Base-by-base conservation (phyloP, 2,329 filamentous ascomycete species). In the Calonectria fujianensis region DNA sequence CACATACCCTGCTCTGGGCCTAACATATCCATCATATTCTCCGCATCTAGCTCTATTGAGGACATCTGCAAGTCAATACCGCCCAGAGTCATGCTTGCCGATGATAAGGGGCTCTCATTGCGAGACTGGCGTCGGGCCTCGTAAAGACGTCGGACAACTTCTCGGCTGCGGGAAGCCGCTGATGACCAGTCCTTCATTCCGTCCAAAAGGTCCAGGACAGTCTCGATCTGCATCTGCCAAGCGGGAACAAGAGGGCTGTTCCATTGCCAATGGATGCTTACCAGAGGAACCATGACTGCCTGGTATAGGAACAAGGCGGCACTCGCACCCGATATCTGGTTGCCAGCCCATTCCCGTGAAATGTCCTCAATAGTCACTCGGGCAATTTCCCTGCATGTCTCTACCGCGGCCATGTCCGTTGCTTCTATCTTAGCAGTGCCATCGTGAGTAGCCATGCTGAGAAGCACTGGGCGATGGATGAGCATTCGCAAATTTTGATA, bases 231-330 rank as follows among this genome's bases (percentile, higher is more conserved):
- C 77, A 87, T 87, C 77, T 89, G 88, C 88, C 90, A 92, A 76
- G 89, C 87, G 16, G 85, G 81, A 27, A 89, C 86, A 41, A 85
- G 85, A 13, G 88, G 86, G 80, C 85, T 88, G 73, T 87, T 85
- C 84, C 86, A 88, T 82, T 95, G 93, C 87, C 91, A 93, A 82
- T 95, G 95, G 16, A 96, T 87, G 29, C 91, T 93, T 14, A 96
- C 90, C 1, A 96, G 89, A 0, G 94, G 94, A 11, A 96, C 92
- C 92, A 96, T 94, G 76, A 91, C 92, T 0, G 94, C 94, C 83
- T 96, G 94, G 85, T 95, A 96, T 74, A 95, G 90, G 84, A 95
- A 93, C 94, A 94, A 96, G 3, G 94, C 94, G 0, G 93, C 94
- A 82, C 95, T 95, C 94, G 94, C 96, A 11, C 94, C 94, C 0